Evolutionary conservation across 2,329 filamentous ascomycete species (phyloP), one percentile per base, ranked within the genome.

Genomic region (Paraconiothyrium brasiliense): DNA sequence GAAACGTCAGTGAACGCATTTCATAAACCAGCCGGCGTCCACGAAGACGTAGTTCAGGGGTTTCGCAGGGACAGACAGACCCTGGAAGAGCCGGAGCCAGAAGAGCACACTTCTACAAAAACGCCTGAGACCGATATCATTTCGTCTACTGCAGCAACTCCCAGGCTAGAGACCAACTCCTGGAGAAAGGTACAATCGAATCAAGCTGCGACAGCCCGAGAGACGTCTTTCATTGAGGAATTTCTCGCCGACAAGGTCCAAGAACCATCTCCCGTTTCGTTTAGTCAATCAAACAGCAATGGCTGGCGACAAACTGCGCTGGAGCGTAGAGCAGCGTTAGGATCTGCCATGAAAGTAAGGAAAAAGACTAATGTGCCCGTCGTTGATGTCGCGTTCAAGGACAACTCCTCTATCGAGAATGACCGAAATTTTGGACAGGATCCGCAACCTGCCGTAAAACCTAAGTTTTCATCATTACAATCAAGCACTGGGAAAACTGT

Each of bases 291-390:
- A 34, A 20, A 14, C 13, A 50, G 30, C 46, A 58, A 54, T 8
- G 63, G 56, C 20, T 76, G 74, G 74, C 72, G 66, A 57, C 69
- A 75, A 35, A 77, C 71, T 22, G 58, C 64, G 0, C 30, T 76
- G 34, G 64, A 68, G 13, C 39, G 64, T 22, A 59, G 61, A 59
- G 57, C 47, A 16, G 54, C 37, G 16, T 2, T 16, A 16, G 34
- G 11, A 34, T 39, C 43, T n/a, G 13, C 37, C 4, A 22, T 37
- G 4, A 58, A 55, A 16, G 37, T 44, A 10, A 57, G 54, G 24
- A 54, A 58, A 11, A 44, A 43, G 22, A 58, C 55, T 13, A 30
- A 52, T 51, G 44, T 59, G 14, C 52, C 59, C 7, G 39, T 57
- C 20, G 27, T 55, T 34, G 56, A 57, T 50, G 56, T 59, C 11